Percentiles rank a stretch among this genome's conserved stretches.
Evolutionary conservation across 2,329 filamentous ascomycete genomes (phyloP).

Genomic region (Colletotrichum noveboracense): DNA sequence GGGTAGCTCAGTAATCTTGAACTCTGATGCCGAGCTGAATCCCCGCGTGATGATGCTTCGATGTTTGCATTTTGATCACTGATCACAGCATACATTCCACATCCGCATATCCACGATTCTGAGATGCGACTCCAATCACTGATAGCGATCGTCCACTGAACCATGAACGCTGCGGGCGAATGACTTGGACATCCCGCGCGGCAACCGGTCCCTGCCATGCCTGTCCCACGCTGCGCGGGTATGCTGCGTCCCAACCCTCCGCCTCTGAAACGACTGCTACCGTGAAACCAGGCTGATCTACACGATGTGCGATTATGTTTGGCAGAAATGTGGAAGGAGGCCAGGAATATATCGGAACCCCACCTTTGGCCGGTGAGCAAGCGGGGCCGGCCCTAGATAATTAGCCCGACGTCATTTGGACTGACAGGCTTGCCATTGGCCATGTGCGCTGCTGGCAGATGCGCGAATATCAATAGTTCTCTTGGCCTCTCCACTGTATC

Average conservation of each 20-base stretch:
- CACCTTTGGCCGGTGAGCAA: neutral
- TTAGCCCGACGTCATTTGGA: neutral
- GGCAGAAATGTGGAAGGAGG: neutral
- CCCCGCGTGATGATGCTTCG: neutral
- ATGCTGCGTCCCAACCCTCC: neutral
- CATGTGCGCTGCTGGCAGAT: neutral
- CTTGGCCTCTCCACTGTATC: neutral
- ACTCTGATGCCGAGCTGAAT: neutral
- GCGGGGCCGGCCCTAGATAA: constrained; percentile 1
- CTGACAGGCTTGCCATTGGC: neutral
- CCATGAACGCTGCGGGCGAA: neutral
- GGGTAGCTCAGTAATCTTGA: neutral
- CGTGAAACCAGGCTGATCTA: neutral
- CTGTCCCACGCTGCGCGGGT: neutral
- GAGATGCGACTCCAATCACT: neutral
- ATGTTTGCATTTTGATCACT: neutral
- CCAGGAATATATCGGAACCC: neutral
- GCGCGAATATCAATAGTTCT: neutral
- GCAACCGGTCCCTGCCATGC: neutral
- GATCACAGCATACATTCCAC: neutral
- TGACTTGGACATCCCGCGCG: neutral
- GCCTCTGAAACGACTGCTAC: neutral
- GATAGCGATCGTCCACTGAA: neutral
- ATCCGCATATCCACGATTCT: neutral
- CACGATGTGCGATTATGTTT: neutral